Conservation (phyloP, 2,329 filamentous ascomycete species). For the Penicillium sp. region DNA sequence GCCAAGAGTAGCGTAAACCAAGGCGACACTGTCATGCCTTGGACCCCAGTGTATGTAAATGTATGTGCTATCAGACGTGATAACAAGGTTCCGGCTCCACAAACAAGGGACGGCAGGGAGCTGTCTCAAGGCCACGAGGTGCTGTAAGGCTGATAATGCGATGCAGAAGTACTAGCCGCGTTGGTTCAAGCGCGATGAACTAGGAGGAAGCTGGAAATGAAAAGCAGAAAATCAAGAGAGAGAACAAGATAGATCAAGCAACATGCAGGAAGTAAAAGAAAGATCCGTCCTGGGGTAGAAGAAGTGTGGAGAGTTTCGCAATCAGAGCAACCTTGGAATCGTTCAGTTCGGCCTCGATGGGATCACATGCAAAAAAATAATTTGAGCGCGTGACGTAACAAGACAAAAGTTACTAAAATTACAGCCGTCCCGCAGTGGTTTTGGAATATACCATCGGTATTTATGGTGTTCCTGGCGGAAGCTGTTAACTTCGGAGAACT, state of each 20-base stretch:
- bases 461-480: conserved; percentile 13
- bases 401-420: conserved; percentile 27
- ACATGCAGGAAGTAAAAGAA: conserved; percentile 7
- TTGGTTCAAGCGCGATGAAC: conserved; percentile 2
- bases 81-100: conserved; percentile 5
- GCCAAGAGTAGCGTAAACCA: conserved; percentile 23
- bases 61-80: conserved; percentile 1
- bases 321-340: conserved; percentile 15
- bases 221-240: not conserved
- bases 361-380: conserved; percentile 40
- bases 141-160: conserved; percentile 10
- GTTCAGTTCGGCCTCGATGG: conserved; percentile 16
- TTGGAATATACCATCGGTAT: conserved; percentile 2
- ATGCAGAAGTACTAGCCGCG: conserved; percentile 4
- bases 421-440: conserved; percentile 1
- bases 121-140: conserved; percentile 8
- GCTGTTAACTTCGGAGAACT: conserved; percentile 7
- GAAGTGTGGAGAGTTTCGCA: conserved; percentile 3
- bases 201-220: conserved; percentile 1
- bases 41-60: not conserved
- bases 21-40: conserved; percentile 31
- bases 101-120: conserved; percentile 9
- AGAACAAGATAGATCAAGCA: conserved; percentile 3
- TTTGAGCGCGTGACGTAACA: conserved; percentile 38
- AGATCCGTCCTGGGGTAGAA: conserved; percentile 18